Percentiles rank a stretch among this genome's conserved stretches.
Evolutionary conservation across 352 stramenopile species (phyloP).

Genomic region (Globisporangium nunn): DNA sequence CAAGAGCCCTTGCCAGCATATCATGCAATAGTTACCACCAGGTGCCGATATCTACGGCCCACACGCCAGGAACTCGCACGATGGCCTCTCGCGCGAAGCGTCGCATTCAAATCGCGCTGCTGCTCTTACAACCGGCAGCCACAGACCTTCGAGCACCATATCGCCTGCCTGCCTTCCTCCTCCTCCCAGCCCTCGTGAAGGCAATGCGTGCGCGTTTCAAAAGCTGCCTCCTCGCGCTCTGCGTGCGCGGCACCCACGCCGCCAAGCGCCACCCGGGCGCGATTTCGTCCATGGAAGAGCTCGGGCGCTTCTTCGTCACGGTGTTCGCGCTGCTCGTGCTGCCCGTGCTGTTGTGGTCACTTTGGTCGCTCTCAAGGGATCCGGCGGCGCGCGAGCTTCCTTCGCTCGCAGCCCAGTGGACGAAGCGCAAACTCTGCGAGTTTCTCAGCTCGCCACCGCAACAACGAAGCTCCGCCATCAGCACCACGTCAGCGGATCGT

Average conservation of each 20-base stretch:
- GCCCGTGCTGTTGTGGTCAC: constrained; percentile 26
- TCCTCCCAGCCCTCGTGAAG: too few species aligned
- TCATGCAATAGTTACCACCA: too few species aligned
- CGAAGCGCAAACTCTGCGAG: constrained; percentile 20
- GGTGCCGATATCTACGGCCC: too few species aligned
- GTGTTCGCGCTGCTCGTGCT: constrained; percentile 30
- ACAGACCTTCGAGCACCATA: background rate
- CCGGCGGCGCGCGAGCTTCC: constrained; percentile 21
- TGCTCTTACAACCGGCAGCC: too few species aligned
- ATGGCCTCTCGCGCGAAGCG: too few species aligned
- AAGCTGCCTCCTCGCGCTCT: background rate
- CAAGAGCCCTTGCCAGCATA: too few species aligned
- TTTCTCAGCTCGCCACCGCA: constrained; percentile 16
- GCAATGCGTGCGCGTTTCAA: too few species aligned
- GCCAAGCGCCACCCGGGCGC: constrained; percentile 12
- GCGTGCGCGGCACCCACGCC: background rate
- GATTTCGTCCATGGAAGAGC: constrained; percentile 34
- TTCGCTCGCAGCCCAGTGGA: constrained; percentile 18
- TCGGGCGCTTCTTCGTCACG: constrained; percentile 31
- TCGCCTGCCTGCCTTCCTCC: too few species aligned
- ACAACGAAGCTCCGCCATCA: constrained; percentile 2
- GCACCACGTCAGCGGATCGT: background rate
- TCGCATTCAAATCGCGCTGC: too few species aligned
- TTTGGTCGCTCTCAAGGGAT: constrained; percentile 20
- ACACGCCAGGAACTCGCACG: too few species aligned